Evolutionary conservation across 2,329 filamentous ascomycete genomes (phyloP).

Genomic region (Curvularia sp.): DNA sequence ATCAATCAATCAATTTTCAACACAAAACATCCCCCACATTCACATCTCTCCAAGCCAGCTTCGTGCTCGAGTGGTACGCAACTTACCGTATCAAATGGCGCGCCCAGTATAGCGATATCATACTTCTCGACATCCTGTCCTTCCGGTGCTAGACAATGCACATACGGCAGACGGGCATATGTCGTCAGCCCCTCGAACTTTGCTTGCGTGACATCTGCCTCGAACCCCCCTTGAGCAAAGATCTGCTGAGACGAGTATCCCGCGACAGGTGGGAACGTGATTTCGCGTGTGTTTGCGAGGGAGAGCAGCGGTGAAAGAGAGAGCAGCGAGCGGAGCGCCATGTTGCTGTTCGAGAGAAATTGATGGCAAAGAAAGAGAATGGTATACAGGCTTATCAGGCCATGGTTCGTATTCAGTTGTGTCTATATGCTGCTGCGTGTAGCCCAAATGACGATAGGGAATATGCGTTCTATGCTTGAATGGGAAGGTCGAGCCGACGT

Average conservation of each 20-base stretch:
- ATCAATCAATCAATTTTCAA: constrained; percentile 11
- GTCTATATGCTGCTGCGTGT: constrained; percentile 4
- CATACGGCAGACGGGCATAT: constrained; percentile 58
- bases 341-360: background rate
- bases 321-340: constrained; percentile 8
- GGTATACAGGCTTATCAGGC: background rate
- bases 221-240: constrained; percentile 27
- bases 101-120: constrained; percentile 59
- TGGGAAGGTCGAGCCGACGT: constrained; percentile 23
- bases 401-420: background rate
- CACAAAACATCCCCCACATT: background rate
- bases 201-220: constrained; percentile 39
- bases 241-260: constrained; percentile 46
- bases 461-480: constrained; percentile 10
- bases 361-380: background rate
- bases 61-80: background rate
- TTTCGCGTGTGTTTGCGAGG: constrained; percentile 45
- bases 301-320: background rate
- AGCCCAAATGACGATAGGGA: constrained; percentile 3
- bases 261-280: constrained; percentile 53
- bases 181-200: constrained; percentile 55
- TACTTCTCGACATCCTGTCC: constrained; percentile 50
- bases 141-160: constrained; percentile 54
- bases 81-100: constrained; percentile 58
- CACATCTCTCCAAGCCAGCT: background rate